Evolutionary conservation across 2,329 filamentous ascomycete genomes (phyloP).

Genomic region (Alternaria infectoria): DNA sequence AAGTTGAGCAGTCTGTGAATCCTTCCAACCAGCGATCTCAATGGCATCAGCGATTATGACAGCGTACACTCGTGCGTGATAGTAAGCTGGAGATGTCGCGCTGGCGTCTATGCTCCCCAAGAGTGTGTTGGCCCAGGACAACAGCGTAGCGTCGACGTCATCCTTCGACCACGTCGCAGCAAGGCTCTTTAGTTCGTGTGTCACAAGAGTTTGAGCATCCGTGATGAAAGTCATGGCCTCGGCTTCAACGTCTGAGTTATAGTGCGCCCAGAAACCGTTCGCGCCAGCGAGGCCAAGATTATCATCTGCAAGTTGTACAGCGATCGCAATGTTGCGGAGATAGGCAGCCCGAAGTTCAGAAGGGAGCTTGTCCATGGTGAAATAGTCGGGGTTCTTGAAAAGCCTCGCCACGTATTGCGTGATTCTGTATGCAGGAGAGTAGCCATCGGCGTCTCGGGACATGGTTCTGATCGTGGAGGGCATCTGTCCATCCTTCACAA

Average conservation of each 20-base stretch:
- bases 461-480: conserved; percentile 37
- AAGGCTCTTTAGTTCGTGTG: conserved; percentile 47
- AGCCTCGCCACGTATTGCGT: conserved; percentile 71
- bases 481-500: conserved; percentile 56
- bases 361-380: conserved; percentile 43
- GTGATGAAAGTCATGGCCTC: conserved; percentile 61
- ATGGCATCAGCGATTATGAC: conserved; percentile 48
- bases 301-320: conserved; percentile 64
- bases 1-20: conserved; percentile 40
- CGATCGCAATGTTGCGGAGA: conserved; percentile 60
- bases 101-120: conserved; percentile 31
- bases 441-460: conserved; percentile 69
- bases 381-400: conserved; percentile 53
- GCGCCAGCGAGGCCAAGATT: conserved; percentile 63
- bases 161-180: conserved; percentile 18
- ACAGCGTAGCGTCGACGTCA: conserved; percentile 24
- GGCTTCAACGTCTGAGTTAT: conserved; percentile 57
- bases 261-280: conserved; percentile 60
- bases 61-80: conserved; percentile 50
- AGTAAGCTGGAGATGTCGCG: conserved; percentile 47
- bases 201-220: conserved; percentile 57
- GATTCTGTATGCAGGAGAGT: conserved; percentile 77
- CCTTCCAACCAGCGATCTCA: conserved; percentile 51
- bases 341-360: conserved; percentile 34
- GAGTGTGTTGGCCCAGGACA: conserved; percentile 31